Conservation (phyloP, 768 basidiomycete species). For the Boletus sensibilis region DNA sequence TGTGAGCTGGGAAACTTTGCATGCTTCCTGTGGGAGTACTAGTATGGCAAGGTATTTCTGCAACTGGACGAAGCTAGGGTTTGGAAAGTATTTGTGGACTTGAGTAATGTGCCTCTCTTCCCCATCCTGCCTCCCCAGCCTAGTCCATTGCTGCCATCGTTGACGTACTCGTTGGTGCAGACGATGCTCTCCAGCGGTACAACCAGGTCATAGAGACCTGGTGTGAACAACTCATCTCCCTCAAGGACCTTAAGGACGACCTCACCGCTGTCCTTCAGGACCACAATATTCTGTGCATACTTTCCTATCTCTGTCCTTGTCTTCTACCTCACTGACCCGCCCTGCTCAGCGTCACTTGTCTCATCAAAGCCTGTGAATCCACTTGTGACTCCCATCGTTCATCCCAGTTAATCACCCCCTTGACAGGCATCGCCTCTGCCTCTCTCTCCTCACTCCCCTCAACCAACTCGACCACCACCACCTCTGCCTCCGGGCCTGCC, state of each 20-base stretch:
- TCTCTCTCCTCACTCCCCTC: constrained; percentile 44
- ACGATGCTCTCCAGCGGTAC: constrained; percentile 67
- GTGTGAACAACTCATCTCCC: constrained; percentile 54
- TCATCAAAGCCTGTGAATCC: constrained; percentile 74
- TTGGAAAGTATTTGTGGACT: too few species aligned
- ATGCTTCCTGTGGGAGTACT: too few species aligned
- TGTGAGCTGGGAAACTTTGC: too few species aligned
- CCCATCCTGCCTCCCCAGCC: constrained; percentile 26
- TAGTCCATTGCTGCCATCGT: constrained; percentile 42
- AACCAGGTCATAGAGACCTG: constrained; percentile 61
- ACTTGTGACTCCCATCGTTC: constrained; percentile 38
- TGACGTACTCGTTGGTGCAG: constrained; percentile 57
- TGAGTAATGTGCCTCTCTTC: constrained; percentile 58
- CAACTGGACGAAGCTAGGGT: too few species aligned
- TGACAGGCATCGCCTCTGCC: constrained; percentile 37
- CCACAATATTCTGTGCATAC: constrained; percentile 75
- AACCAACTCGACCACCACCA: constrained; percentile 26
- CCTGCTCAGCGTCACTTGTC: constrained; percentile 61
- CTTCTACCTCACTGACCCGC: background rate
- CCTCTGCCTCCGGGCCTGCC: constrained; percentile 15
- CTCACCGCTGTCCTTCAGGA: constrained; percentile 64
- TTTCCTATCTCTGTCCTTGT: background rate
- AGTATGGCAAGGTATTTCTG: too few species aligned
- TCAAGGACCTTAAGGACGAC: constrained; percentile 73
- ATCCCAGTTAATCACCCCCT: constrained; percentile 24